Evolutionary conservation across 305 asterid genomes (phyloP).

Genomic region (Fraxinus xanthoxyloides): DNA sequence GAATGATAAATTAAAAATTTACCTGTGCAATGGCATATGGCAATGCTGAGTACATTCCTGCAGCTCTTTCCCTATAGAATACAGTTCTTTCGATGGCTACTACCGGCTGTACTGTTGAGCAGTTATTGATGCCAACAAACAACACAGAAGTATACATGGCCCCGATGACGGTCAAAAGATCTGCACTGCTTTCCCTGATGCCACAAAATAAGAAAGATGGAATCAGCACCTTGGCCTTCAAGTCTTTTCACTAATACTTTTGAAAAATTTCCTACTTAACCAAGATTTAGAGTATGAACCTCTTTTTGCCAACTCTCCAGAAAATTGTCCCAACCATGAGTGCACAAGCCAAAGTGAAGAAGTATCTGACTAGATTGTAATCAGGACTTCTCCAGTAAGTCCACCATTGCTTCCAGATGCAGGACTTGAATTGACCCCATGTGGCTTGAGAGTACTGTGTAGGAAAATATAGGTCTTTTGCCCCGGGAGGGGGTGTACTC

Average conservation of each 20-base stretch:
- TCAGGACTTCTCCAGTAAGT: conserved; percentile 77
- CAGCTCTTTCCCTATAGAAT: conserved; percentile 64
- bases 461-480: conserved; percentile 48
- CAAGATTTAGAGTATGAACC: conserved; percentile 16
- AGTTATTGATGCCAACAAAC: conserved; percentile 59
- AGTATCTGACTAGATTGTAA: conserved; percentile 60
- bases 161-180: conserved; percentile 54
- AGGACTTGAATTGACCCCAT: conserved; percentile 51
- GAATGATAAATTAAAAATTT: neutral
- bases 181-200: conserved; percentile 37
- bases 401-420: conserved; percentile 69
- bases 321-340: conserved; percentile 59
- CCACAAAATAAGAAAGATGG: conserved; percentile 13
- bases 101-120: conserved; percentile 60
- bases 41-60: conserved; percentile 66
- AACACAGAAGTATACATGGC: conserved; percentile 60
- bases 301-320: conserved; percentile 55
- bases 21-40: conserved; percentile 80
- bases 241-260: neutral
- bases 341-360: conserved; percentile 60
- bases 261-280: neutral
- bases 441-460: conserved; percentile 50
- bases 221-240: neutral
- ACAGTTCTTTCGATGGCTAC: conserved; percentile 62
- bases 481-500: conserved; percentile 44